Conservation (phyloP, 139 green algal species). For the Yamagishiella unicocca region DNA sequence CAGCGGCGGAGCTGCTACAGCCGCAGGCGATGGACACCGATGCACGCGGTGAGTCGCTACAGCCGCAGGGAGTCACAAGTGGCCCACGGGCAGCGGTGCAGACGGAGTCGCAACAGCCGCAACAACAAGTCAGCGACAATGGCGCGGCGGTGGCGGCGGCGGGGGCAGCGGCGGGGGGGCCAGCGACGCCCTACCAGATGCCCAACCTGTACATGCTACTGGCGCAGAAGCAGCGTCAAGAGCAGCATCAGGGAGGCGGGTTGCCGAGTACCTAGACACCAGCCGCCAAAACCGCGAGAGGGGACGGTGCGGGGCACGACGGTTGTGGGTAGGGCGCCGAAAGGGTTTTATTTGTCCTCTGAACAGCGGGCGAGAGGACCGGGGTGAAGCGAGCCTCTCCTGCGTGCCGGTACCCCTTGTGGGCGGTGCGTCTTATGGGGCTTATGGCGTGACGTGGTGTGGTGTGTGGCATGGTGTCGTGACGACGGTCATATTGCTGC, state of each 20-base stretch:
- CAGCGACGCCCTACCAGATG: neutral
- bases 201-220: neutral
- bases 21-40: neutral
- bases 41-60: neutral
- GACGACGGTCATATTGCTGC: too few relatives aligned
- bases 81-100: neutral
- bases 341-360: too few relatives aligned
- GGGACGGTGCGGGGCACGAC: too few relatives aligned
- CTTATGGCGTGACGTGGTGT: too few relatives aligned
- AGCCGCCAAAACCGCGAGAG: too few relatives aligned
- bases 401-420: too few relatives aligned
- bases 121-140: neutral
- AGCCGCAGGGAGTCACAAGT: neutral
- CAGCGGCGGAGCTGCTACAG: neutral
- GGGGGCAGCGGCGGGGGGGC: neutral
- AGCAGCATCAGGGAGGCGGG: neutral
- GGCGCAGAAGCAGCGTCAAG: neutral
- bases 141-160: neutral
- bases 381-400: too few relatives aligned
- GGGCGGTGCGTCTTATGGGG: too few relatives aligned
- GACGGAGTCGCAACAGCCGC: neutral
- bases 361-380: too few relatives aligned
- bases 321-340: too few relatives aligned
- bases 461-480: too few relatives aligned
- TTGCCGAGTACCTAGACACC: too few relatives aligned